These are phyloP conservation scores for Penicillium waksmanii DNA, from an alignment of 495 filamentous ascomycete species.

Conservation along the genomic window DNA sequence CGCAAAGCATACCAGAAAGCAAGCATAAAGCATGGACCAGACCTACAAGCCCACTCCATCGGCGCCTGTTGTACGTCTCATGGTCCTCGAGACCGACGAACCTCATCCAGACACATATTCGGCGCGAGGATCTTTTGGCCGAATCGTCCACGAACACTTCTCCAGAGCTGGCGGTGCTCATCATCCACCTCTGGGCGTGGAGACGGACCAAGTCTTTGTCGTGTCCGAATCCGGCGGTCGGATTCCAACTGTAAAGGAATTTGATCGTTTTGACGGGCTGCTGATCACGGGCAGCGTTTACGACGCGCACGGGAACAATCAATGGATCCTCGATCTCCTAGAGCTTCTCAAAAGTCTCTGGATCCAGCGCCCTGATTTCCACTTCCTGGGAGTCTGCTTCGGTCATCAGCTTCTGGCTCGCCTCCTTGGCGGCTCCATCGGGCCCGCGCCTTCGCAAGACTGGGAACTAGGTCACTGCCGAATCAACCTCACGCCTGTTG, in stretches of 20 bases:
- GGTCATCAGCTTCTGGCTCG: constrained; percentile 84
- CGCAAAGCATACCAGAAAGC: background rate
- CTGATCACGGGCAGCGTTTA: constrained; percentile 28
- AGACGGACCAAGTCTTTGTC: constrained; percentile 28
- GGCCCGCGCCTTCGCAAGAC: constrained; percentile 36
- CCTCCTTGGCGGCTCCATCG: constrained; percentile 58
- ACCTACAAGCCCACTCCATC: constrained; percentile 21
- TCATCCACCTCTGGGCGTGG: constrained; percentile 25
- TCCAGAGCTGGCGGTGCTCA: constrained; percentile 20
- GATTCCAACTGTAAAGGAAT: constrained; percentile 15
- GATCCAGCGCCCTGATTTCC: constrained; percentile 23
- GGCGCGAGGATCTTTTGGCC: constrained; percentile 25
- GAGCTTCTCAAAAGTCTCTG: constrained; percentile 22
- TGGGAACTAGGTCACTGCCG: constrained; percentile 29
- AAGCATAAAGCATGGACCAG: constrained; percentile 19
- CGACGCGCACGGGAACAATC: constrained; percentile 25
- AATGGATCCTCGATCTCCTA: constrained; percentile 25
- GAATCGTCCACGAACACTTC: constrained; percentile 24
- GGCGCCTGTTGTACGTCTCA: constrained; percentile 23
- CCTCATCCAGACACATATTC: constrained; percentile 31
- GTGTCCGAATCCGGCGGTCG: constrained; percentile 25
- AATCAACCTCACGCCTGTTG: constrained; percentile 20
- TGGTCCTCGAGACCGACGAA: constrained; percentile 30
- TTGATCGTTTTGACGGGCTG: constrained; percentile 26
- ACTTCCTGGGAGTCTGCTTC: constrained; percentile 72